Conservation (phyloP, 768 basidiomycete genomes). For the Boletus pseudopeckii region DNA sequence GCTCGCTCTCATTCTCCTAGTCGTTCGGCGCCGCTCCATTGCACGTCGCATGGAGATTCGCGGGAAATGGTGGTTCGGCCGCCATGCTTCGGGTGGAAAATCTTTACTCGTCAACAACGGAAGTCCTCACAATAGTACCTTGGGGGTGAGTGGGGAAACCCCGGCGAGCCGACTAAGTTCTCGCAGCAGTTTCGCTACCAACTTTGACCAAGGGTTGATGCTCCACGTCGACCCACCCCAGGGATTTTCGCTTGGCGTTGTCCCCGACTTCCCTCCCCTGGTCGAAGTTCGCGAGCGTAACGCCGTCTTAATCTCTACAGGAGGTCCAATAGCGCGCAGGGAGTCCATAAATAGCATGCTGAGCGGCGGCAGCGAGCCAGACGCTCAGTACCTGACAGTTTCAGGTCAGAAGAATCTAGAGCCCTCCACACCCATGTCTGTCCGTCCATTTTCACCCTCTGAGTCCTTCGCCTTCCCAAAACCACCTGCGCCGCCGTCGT, state of each 20-base stretch:
- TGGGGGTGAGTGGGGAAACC: conserved; percentile 12
- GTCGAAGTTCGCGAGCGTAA: conserved; percentile 48
- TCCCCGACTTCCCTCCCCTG: conserved; percentile 50
- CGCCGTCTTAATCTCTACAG: conserved; percentile 22
- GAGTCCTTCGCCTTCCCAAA: conserved; percentile 70
- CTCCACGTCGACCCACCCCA: conserved; percentile 22
- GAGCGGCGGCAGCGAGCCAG: conserved; percentile 35
- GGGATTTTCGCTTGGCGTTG: conserved; percentile 1
- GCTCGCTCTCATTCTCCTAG: conserved; percentile 37
- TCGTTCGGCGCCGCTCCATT: conserved; percentile 46
- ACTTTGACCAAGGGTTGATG: conserved; percentile 43
- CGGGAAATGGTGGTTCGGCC: conserved; percentile 44
- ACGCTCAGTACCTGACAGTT: conserved; percentile 41
- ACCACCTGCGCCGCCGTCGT: conserved; percentile 39
- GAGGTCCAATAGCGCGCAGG: conserved; percentile 24
- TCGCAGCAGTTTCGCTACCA: conserved; percentile 65
- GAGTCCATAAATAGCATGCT: conserved; percentile 41
- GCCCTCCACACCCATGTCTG: conserved; percentile 52
- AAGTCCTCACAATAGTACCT: conserved; percentile 8
- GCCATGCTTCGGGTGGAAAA: conserved; percentile 9
- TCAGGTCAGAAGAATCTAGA: conserved; percentile 17
- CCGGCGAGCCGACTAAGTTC: conserved; percentile 30
- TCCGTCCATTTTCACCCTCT: conserved; percentile 62
- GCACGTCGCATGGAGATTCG: conserved; percentile 41
- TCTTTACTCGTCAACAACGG: conserved; percentile 9